Evolutionary conservation across 192 early-diverging fungal species (phyloP).

Genomic region (Paraglomus brasilianum): DNA sequence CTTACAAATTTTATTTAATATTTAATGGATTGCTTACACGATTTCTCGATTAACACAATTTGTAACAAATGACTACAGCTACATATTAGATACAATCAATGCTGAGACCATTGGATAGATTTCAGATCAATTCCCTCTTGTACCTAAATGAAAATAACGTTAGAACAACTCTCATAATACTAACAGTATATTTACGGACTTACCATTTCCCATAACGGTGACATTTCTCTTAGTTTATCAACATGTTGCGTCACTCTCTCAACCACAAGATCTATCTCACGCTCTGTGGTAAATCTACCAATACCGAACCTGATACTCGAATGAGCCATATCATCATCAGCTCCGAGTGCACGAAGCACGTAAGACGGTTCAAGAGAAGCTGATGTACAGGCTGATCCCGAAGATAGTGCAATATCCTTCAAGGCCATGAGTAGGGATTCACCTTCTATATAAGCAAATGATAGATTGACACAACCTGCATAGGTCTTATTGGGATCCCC

Average conservation of each 20-base stretch:
- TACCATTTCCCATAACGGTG: constrained; percentile 98
- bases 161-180: constrained; percentile 3
- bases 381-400: constrained; percentile 94
- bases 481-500: constrained; percentile 79
- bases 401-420: constrained; percentile 94
- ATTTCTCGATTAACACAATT: too few relatives aligned
- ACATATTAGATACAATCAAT: constrained; percentile 45
- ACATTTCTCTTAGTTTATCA: constrained; percentile 88
- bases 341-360: constrained; percentile 94
- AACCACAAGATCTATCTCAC: constrained; percentile 90
- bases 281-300: constrained; percentile 93
- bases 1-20: too few relatives aligned
- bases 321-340: constrained; percentile 96
- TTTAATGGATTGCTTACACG: too few relatives aligned
- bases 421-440: constrained; percentile 97
- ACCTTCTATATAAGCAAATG: constrained; percentile 96
- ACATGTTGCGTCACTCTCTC: constrained; percentile 79
- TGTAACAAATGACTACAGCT: not conserved
- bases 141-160: constrained; percentile 43
- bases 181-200: not conserved
- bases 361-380: constrained; percentile 96
- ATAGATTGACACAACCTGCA: constrained; percentile 93
- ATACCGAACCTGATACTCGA: constrained; percentile 94
- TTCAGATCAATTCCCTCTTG: constrained; percentile 92
- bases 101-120: constrained; percentile 88